Base-by-base conservation (phyloP, 108 stramenopile genomes). In the Nitzschia palea region DNA sequence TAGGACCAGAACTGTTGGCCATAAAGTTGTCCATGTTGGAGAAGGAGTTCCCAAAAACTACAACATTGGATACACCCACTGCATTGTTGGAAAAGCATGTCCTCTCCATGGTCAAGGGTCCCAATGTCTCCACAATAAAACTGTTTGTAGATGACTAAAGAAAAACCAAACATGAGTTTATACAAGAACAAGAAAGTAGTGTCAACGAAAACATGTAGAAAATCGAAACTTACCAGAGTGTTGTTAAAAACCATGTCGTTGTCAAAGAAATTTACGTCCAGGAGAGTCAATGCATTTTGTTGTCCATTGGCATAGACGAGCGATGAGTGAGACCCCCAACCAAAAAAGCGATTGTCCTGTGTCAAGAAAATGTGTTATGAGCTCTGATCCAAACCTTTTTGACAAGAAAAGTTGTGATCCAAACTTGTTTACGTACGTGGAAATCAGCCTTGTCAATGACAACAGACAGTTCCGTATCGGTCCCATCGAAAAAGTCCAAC, bases 401-500 rank as follows among this genome's bases (percentile, higher is more conserved):
- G 25, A 15, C 54, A 30, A 55, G 5, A 18, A 18, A 14, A 50
- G 6, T 1, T 25, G 6, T 23, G 12, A 34, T 32, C 15, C 31
- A 3, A 1, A 34, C 37, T 48, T 4, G 9, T 48, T 4, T n/a
- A 40, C 59, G 1, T 26, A 60, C 70, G 50, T 29, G 33, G 51
- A 81, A 81, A 12, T 59, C 43, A 34, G 67, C 72, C 10, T 62
- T 20, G 29, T 59, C 53, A 62, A 81, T 76, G 18, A 65, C 76
- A 15, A 75, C 55, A 4, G 34, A 23, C 4, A 81, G 80, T 26
- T 60, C 23, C 20, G 59, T 31, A 12, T 33, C 27, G 17, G 60
- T 34, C 15, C 72, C 42, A 50, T 77, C 74, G 57, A 37, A 74
- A 34, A 65, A 82, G 43, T 82, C 80, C 47, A 82, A 34, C 50